Conservation (phyloP, 805 yeast species). For the Hanseniaspora mollemarum region DNA sequence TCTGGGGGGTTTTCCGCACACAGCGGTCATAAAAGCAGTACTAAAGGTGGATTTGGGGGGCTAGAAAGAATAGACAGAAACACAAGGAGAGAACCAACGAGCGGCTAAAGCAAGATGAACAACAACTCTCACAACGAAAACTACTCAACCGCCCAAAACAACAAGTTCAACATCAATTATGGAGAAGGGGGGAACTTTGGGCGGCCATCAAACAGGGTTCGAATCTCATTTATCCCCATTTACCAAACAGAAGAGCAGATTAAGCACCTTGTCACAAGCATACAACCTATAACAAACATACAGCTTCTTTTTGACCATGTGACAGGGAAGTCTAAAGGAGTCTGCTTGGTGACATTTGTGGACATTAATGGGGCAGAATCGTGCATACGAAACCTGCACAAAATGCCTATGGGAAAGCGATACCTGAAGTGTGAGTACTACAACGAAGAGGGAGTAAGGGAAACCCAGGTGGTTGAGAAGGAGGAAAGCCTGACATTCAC, state of each 20-base stretch:
- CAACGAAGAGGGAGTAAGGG: slow-evolving; percentile 5
- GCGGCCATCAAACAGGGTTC: slow-evolving; percentile 40
- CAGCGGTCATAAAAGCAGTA: no score
- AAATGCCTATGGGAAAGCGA: slow-evolving; percentile 62
- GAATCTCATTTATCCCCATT: slow-evolving; percentile 80
- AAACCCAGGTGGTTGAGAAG: slow-evolving; percentile 2
- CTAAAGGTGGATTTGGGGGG: no score
- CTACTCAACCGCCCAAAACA: slow-evolving; percentile 19
- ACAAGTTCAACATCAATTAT: slow-evolving; percentile 21
- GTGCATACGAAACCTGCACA: slow-evolving; percentile 80
- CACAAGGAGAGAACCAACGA: no score
- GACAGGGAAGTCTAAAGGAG: slow-evolving; percentile 85
- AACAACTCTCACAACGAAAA: neutral
- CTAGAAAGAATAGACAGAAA: no score
- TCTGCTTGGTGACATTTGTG: slow-evolving; percentile 72
- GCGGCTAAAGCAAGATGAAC: no score
- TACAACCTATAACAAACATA: slow-evolving; percentile 73
- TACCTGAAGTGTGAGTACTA: slow-evolving; percentile 64
- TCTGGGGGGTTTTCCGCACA: no score
- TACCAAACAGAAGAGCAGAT: slow-evolving; percentile 92
- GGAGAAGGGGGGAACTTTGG: slow-evolving; percentile 10
- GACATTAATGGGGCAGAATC: slow-evolving; percentile 80
- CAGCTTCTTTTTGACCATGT: slow-evolving; percentile 74
- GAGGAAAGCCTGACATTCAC: slow-evolving; percentile 15
- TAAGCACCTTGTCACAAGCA: slow-evolving; percentile 69